Conservation (phyloP, 306 rosid species). For the Trifolium subterraneum region DNA sequence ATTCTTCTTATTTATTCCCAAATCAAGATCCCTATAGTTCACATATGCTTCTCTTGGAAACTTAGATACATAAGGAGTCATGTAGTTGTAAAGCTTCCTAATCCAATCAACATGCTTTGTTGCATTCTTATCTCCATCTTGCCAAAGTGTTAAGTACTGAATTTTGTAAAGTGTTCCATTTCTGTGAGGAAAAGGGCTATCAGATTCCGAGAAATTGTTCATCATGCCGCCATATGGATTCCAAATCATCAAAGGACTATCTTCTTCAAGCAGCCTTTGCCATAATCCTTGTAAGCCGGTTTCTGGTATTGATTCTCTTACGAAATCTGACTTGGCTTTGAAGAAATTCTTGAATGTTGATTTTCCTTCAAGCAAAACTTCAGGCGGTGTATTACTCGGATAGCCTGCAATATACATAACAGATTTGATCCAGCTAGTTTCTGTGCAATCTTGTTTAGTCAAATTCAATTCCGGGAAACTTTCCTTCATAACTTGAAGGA, state of each 20-base stretch:
- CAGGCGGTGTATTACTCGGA: slow-evolving; percentile 61
- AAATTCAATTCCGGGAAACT: slow-evolving; percentile 77
- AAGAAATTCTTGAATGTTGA: slow-evolving; percentile 70
- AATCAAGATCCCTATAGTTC: slow-evolving; percentile 84
- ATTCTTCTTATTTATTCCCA: slow-evolving; percentile 74
- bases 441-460: slow-evolving; percentile 55
- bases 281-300: slow-evolving; percentile 68
- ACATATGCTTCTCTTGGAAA: slow-evolving; percentile 82
- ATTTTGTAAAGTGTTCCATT: slow-evolving; percentile 71
- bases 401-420: slow-evolving; percentile 75
- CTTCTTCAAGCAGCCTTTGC: slow-evolving; percentile 68
- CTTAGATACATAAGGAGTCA: slow-evolving; percentile 72
- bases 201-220: slow-evolving; percentile 64
- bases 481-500: slow-evolving; percentile 56
- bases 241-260: slow-evolving; percentile 54
- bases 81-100: slow-evolving; percentile 70
- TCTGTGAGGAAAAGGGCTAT: slow-evolving; percentile 78
- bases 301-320: slow-evolving; percentile 66
- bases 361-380: slow-evolving; percentile 68
- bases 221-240: slow-evolving; percentile 85
- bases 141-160: slow-evolving; percentile 66
- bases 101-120: slow-evolving; percentile 73
- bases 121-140: slow-evolving; percentile 43
- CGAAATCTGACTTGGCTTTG: slow-evolving; percentile 91
- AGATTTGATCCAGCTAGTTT: slow-evolving; percentile 78